Evolutionary conservation across 164 flowering plant species (phyloP).

Genomic region (Annona squamosa): DNA sequence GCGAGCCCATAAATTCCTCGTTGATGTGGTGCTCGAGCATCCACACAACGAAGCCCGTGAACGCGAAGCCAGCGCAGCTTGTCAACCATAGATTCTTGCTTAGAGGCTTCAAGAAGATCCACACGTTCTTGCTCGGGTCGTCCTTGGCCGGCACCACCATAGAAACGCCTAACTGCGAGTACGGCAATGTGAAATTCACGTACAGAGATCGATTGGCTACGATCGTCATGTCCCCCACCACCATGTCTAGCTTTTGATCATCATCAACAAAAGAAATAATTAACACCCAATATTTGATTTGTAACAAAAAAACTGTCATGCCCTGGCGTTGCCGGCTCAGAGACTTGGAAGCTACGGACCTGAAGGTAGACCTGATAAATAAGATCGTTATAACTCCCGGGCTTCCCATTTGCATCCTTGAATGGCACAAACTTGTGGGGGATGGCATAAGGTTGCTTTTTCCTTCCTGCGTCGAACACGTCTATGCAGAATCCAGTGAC

Average conservation of each 20-base stretch:
- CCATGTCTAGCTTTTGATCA: background rate
- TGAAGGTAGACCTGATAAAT: conserved; percentile 20
- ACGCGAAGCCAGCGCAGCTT: conserved; percentile 24
- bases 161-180: conserved; percentile 1
- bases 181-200: conserved; percentile 3
- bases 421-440: conserved; percentile 12
- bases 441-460: conserved; percentile 11
- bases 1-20: conserved; percentile 18
- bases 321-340: no score
- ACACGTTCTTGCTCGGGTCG: background rate
- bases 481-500: conserved; percentile 16
- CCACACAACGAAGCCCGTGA: conserved; percentile 47
- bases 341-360: background rate
- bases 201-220: background rate
- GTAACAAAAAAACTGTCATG: no score
- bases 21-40: conserved; percentile 46
- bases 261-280: background rate
- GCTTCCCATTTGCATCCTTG: background rate
- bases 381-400: conserved; percentile 7
- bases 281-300: no score
- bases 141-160: background rate
- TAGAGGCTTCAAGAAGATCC: conserved; percentile 26
- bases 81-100: conserved; percentile 35
- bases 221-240: conserved; percentile 7
- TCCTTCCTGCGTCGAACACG: conserved; percentile 12